These are phyloP conservation scores for Camellia granthamiana DNA, from an alignment of 148 eudicot genomes.

Conservation along the genomic window DNA sequence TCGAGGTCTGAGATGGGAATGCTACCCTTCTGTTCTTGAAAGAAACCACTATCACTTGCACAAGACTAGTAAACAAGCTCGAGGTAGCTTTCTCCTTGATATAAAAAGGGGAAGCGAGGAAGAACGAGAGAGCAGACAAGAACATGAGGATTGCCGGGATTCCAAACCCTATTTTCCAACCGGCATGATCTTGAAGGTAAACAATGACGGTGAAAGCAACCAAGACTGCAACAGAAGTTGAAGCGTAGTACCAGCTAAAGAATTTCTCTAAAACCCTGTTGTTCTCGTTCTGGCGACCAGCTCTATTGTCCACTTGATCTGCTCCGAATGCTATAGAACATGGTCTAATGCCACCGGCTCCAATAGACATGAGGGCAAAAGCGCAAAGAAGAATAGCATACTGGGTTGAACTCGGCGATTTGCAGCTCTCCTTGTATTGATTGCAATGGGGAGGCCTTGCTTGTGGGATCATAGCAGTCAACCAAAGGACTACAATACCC, in stretches of 20 bases:
- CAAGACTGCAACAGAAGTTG: slow-evolving; percentile 45
- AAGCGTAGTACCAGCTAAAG: slow-evolving; percentile 81
- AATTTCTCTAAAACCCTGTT: slow-evolving; percentile 56
- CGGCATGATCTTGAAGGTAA: slow-evolving; percentile 73
- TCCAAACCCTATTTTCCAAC: slow-evolving; percentile 82
- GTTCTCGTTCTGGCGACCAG: slow-evolving; percentile 23
- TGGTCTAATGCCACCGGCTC: slow-evolving; percentile 82
- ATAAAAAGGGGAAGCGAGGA: slow-evolving; percentile 57
- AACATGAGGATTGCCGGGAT: slow-evolving; percentile 71
- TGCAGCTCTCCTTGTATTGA: slow-evolving; percentile 34
- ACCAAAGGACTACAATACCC: slow-evolving; percentile 78
- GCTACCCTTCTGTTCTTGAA: slow-evolving; percentile 44
- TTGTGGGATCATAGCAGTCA: slow-evolving; percentile 66
- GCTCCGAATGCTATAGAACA: slow-evolving; percentile 94
- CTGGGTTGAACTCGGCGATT: slow-evolving; percentile 49
- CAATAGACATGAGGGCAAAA: slow-evolving; percentile 63
- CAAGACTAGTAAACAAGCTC: slow-evolving; percentile 62
- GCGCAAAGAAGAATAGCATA: slow-evolving; percentile 40
- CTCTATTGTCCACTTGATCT: slow-evolving; percentile 62
- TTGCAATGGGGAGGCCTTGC: slow-evolving; percentile 67
- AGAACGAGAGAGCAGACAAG: slow-evolving; percentile 43
- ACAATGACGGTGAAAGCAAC: slow-evolving; percentile 67
- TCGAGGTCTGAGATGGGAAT: slow-evolving; percentile 23
- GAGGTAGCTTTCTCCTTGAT: slow-evolving; percentile 40
- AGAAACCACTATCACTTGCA: slow-evolving; percentile 52